Base-by-base conservation (phyloP, 2,329 filamentous ascomycete genomes). In the Hyphodiscus sp. region DNA sequence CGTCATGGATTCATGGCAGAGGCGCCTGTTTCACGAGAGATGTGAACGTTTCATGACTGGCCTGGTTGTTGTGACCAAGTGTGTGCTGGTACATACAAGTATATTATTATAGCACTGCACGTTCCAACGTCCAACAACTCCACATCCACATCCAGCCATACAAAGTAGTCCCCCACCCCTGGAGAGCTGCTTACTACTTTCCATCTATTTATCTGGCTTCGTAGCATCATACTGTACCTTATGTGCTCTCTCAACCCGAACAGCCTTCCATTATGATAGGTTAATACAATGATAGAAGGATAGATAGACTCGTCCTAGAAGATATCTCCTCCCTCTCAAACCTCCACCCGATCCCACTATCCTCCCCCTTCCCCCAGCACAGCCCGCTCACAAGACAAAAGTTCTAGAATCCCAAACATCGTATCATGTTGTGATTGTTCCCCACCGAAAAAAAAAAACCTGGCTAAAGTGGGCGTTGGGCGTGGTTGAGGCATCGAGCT, bases 11-110 rank as follows among this genome's bases (percentile, higher is more conserved):
- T n/a, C 16, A 42, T 44, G 42, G 45, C 33, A 47, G 51, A 33
- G 52, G 58, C 60, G 60, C 54, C 57, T 62, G 62, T 64, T 64
- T 64, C 62, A 63, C 52, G 50, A 42, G 33, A 29, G 16, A 41
- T 45, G 26, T 50, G 18, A 5, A 5, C 45, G 61, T 63, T 63
- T 63, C 61, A 63, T 60, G 55, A 57, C 54, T 58, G 58, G 58
- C 51, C 53, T n/a, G 33, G 16, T 6, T 15, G 13, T 38, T 38
- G 33, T 38, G 33, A 38, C 33, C 33, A 38, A 38, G 33, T n/a
- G 33, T 38, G 23, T 46, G 38, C 49, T 13, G 47, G 30, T 52
- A 45, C 23, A 26, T n/a, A n/a, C n/a, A n/a, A n/a, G n/a, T n/a
- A 33, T 33, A 33, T 33, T 33, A 33, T 8, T 33, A n/a, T n/a